Evolutionary conservation across 1,284 basidiomycete genomes (phyloP), one percentile per base, ranked within the genome.

Genomic region (Rhodotorula sp.): DNA sequence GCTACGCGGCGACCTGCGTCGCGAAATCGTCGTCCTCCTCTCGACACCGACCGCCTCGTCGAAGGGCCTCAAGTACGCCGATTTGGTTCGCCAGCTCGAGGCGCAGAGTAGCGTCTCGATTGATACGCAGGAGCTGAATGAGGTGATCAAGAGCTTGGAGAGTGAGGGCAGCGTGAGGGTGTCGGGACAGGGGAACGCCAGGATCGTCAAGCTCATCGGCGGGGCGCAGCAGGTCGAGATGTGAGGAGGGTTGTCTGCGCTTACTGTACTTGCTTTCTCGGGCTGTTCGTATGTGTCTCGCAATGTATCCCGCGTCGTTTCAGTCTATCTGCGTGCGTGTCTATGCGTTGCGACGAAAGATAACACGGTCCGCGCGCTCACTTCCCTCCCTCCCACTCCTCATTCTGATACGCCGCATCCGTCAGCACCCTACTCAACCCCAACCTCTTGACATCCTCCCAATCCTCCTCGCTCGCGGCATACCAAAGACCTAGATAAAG

Each of bases 1-100:
- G 78, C 79, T 92, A 80, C 85, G 88, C 50, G 89, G 89, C 28
- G 93, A 94, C 80, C 87, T 96, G 84, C 87, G 89, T 77, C 87
- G 86, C 76, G 93, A 91, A 70, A 75, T 84, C 60, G 66, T 93
- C 74, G 81, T 80, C 28, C 81, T 95, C 67, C 81, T 95, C 70
- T 88, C 90, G 1, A 60, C 68, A n/a, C 44, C 37, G 22, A 13
- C 28, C 22, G 64, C 81, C 80, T 70, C 72, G 34, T 83, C 81
- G 52, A 80, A 86, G 47, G 91, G 92, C 11, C 80, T 94, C 59
- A 86, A 86, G 70, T 95, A 92, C 91, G 81, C 82, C 10, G 91
- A 94, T 31, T 88, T 88, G 16, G 82, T 92, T 62, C 88, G 86
- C 80, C 81, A 84, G 60, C 82, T 97, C 61, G 87, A 88, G 53